Conservation (phyloP, 768 basidiomycete genomes). For the Gloeopeniophorella convolvens region DNA sequence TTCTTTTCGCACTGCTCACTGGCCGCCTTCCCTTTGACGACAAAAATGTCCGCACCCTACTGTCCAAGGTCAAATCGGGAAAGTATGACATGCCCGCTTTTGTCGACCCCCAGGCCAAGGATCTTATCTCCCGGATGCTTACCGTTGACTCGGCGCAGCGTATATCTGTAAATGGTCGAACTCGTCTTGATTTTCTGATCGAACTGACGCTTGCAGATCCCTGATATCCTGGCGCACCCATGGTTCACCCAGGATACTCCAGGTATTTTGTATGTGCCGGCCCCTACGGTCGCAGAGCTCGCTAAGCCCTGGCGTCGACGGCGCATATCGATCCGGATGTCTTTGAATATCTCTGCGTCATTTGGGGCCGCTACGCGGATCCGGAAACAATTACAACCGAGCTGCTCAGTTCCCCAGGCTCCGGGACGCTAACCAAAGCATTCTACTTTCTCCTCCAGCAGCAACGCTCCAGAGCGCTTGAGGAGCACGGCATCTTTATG, state of each 20-base stretch:
- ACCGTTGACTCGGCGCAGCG: slow-evolving; percentile 74
- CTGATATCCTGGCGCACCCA: slow-evolving; percentile 79
- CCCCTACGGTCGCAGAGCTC: slow-evolving; percentile 40
- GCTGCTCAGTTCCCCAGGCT: slow-evolving; percentile 60
- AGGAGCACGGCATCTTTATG: slow-evolving; percentile 45
- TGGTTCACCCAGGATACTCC: slow-evolving; percentile 60
- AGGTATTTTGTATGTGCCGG: slow-evolving; percentile 39
- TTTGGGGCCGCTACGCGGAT: slow-evolving; percentile 76
- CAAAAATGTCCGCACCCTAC: slow-evolving; percentile 68
- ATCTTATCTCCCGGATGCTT: slow-evolving; percentile 83
- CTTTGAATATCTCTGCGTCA: slow-evolving; percentile 69
- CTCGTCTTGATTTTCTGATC: background rate
- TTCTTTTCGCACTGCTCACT: slow-evolving; percentile 84
- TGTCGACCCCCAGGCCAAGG: slow-evolving; percentile 77
- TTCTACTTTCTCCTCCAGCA: slow-evolving; percentile 80
- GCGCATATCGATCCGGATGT: slow-evolving; percentile 71
- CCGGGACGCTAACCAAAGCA: slow-evolving; percentile 74
- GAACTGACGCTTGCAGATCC: slow-evolving; percentile 48
- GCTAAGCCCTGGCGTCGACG: slow-evolving; percentile 62
- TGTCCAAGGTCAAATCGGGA: slow-evolving; percentile 83
- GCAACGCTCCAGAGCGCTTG: slow-evolving; percentile 61
- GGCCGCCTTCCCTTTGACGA: slow-evolving; percentile 93
- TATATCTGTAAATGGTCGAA: slow-evolving; percentile 56
- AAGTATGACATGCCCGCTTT: slow-evolving; percentile 77
- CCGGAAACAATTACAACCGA: slow-evolving; percentile 52